Conservation (phyloP, 2,329 filamentous ascomycete species). For the Hypoxylon sp. region DNA sequence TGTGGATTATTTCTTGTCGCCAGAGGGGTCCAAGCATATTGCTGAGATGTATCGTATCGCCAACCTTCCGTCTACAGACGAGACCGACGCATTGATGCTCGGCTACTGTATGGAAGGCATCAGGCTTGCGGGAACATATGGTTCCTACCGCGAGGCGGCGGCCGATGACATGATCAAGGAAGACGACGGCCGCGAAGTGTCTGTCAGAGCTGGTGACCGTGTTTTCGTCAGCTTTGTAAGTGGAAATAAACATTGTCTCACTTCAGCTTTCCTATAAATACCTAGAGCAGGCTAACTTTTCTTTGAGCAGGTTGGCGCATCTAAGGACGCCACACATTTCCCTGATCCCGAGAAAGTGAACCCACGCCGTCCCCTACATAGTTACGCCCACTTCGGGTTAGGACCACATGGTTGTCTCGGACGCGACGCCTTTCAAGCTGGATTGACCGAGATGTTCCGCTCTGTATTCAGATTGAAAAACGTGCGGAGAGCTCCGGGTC, state of each 20-base stretch:
- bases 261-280: background rate
- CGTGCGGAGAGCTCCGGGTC: slow-evolving; percentile 72
- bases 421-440: slow-evolving; percentile 71
- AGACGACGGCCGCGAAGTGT: slow-evolving; percentile 66
- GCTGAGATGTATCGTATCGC: slow-evolving; percentile 74
- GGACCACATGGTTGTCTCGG: slow-evolving; percentile 76
- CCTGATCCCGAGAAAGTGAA: slow-evolving; percentile 73
- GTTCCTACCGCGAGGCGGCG: slow-evolving; percentile 71
- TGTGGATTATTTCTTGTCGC: slow-evolving; percentile 74
- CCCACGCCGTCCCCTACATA: slow-evolving; percentile 73
- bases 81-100: slow-evolving; percentile 74
- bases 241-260: slow-evolving; percentile 12
- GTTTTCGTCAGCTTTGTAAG: slow-evolving; percentile 75
- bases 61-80: slow-evolving; percentile 65
- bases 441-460: slow-evolving; percentile 77
- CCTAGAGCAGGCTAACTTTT: slow-evolving; percentile 6
- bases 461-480: slow-evolving; percentile 73
- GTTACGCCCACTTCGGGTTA: slow-evolving; percentile 75
- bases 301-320: slow-evolving; percentile 59
- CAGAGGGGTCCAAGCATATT: slow-evolving; percentile 68
- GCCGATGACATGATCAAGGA: slow-evolving; percentile 62
- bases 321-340: slow-evolving; percentile 71
- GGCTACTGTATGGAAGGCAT: slow-evolving; percentile 81
- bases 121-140: slow-evolving; percentile 75
- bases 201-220: slow-evolving; percentile 69